Base-by-base conservation (phyloP, 176 grass and related monocot genomes). In the Luzula sylvatica region DNA sequence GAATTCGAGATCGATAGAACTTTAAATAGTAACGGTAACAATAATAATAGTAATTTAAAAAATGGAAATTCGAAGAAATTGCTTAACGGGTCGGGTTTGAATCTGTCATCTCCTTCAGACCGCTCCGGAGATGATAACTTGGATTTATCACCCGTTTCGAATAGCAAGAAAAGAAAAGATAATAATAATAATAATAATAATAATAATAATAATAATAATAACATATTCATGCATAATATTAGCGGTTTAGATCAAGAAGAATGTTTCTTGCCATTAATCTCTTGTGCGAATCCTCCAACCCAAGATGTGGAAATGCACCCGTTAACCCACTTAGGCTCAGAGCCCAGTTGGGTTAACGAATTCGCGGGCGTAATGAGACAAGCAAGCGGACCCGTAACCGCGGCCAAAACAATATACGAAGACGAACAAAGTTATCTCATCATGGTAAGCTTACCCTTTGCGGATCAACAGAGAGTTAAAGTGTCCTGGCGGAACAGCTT, bases 401-500 rank as follows among this genome's bases (percentile, higher is more conserved):
- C 92, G 6, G 81, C 85, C 3, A 98, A 90, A 67, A 86, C 92
- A 3, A 87, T 98, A 28, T 98, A 90, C 1, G 92, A 98, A 64
- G 92, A 98, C 61, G 85, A 83, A 12, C 42, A 71, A 7, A 81
- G 85, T 12, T 98, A 98, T 68, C 49, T 98, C 9, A 78, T 98
- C 57, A 77, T 80, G 68, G 72, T 98, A 12, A 98, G 85, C 61
- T 72, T 98, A 30, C 81, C 92, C 2, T 90, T 90, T 65, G 85
- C 80, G 23, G 85, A 90, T 73, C 92, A 90, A 68, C 85, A 83
- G 46, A 78, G 72, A 65, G 92, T 98, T 39, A 98, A 98, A 26
- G 85, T 98, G 55, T 90, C 92, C 1, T 98, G 92, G 92, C 89
- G 82, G 72, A 98, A 98, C 65, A 80, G 9, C 19, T 55, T 77